Evolutionary conservation across 2,329 filamentous ascomycete genomes (phyloP).

Genomic region (Dothideomycetidae sp.): DNA sequence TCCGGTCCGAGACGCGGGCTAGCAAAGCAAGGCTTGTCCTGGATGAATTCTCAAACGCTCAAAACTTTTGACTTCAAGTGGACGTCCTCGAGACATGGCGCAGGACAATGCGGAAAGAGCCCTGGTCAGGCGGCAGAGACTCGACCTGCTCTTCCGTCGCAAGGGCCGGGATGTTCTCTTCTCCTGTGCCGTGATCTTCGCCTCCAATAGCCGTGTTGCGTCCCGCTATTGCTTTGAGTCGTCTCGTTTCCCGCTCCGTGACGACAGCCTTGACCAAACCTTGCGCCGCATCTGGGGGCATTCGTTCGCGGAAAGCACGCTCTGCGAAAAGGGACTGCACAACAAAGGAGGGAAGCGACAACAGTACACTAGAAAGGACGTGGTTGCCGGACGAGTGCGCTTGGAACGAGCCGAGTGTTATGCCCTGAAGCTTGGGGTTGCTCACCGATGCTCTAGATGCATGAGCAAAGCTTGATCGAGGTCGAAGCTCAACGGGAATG

Average conservation of each 20-base stretch:
- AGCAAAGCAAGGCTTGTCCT: too few relatives aligned
- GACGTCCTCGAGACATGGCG: too few relatives aligned
- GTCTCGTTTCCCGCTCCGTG: slow-evolving; percentile 1
- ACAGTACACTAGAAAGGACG: slow-evolving; percentile 7
- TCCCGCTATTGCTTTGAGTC: neutral
- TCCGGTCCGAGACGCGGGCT: too few relatives aligned
- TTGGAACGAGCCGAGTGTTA: slow-evolving; percentile 7
- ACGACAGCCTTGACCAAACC: neutral
- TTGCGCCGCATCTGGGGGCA: neutral
- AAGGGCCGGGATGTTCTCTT: neutral
- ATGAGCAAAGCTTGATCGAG: neutral
- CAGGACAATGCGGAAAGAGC: too few relatives aligned
- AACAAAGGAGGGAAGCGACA: slow-evolving; percentile 5
- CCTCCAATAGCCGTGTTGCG: neutral
- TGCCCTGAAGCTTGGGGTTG: slow-evolving; percentile 7
- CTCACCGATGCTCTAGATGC: slow-evolving; percentile 3
- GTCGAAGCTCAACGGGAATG: slow-evolving; percentile 1
- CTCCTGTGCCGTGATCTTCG: neutral
- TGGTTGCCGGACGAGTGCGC: slow-evolving; percentile 6
- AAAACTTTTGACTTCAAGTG: too few relatives aligned
- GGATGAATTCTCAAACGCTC: too few relatives aligned
- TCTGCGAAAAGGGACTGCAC: slow-evolving; percentile 5
- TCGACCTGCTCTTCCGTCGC: neutral
- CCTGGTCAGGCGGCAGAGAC: neutral
- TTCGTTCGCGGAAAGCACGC: slow-evolving; percentile 3